phyloP scores from a whole-genome alignment of 805 yeast genomes.

The Yarrowia hollandica region DNA sequence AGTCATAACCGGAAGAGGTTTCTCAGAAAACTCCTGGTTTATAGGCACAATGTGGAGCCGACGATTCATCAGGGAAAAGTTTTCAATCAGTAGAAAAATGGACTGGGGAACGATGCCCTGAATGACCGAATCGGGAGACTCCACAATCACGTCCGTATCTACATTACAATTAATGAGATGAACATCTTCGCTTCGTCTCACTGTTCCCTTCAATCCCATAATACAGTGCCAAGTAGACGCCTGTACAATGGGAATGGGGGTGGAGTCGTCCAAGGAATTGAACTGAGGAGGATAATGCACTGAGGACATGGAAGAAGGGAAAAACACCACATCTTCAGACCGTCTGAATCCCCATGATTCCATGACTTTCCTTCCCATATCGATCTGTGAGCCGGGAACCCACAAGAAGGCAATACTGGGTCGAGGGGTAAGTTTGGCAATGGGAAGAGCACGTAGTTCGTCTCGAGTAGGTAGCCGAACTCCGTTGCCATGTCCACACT shows the following conservation, averaged over 20 bases:
- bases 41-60: constrained; percentile 80
- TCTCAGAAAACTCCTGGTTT: constrained; percentile 56
- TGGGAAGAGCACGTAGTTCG: constrained; percentile 62
- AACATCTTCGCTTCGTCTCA: constrained; percentile 77
- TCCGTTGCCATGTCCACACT: background rate
- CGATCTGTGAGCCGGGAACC: constrained; percentile 77
- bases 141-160: constrained; percentile 83
- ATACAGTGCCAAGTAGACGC: constrained; percentile 90
- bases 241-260: constrained; percentile 45
- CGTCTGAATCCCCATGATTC: constrained; percentile 68
- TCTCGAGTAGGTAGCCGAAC: constrained; percentile 58
- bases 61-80: constrained; percentile 78
- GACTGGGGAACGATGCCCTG: constrained; percentile 62
- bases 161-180: constrained; percentile 89
- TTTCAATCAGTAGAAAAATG: constrained; percentile 80
- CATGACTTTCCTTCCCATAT: constrained; percentile 52
- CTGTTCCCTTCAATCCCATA: constrained; percentile 97
- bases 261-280: constrained; percentile 46
- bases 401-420: constrained; percentile 87
- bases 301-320: constrained; percentile 66
- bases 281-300: constrained; percentile 59
- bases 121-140: constrained; percentile 39
- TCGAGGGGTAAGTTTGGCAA: constrained; percentile 70
- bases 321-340: constrained; percentile 84
- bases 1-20: constrained; percentile 46